Conservation (phyloP, 306 rosid genomes). For the Mimosa bimucronata region DNA sequence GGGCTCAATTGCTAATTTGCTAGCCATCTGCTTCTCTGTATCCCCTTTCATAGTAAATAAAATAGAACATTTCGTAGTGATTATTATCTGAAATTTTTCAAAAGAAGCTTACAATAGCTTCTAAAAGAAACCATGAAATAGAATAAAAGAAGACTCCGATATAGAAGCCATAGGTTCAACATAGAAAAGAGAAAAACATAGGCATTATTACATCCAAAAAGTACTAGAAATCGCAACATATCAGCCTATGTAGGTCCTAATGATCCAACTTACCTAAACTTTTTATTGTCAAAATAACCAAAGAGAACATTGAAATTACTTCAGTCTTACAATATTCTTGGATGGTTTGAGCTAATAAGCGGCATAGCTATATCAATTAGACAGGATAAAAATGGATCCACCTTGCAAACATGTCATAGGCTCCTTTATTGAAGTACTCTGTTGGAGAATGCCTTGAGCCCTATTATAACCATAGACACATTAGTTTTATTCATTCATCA, state of each 20-base stretch:
- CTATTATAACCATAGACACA: neutral
- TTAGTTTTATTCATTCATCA: neutral
- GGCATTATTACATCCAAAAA: neutral
- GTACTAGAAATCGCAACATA: neutral
- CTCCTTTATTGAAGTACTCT: neutral
- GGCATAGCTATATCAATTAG: neutral
- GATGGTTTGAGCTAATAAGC: neutral
- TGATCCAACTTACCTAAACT: neutral
- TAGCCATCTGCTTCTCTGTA: too few relatives aligned
- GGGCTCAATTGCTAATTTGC: too few relatives aligned
- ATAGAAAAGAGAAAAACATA: neutral
- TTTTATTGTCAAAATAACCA: neutral
- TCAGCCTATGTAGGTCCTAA: neutral
- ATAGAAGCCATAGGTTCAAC: neutral
- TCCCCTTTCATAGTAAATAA: too few relatives aligned
- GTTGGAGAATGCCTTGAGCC: conserved; percentile 16
- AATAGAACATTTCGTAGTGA: too few relatives aligned
- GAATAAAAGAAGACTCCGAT: neutral
- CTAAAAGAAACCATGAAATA: too few relatives aligned
- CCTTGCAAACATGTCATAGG: conserved; percentile 16
- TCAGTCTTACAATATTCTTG: neutral
- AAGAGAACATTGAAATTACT: neutral
- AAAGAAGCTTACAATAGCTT: too few relatives aligned
- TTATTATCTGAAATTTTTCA: too few relatives aligned
- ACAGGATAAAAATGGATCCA: conserved; percentile 21